Evolutionary conservation across 352 stramenopile species (phyloP).

Genomic region (Globisporangium cederbergense): DNA sequence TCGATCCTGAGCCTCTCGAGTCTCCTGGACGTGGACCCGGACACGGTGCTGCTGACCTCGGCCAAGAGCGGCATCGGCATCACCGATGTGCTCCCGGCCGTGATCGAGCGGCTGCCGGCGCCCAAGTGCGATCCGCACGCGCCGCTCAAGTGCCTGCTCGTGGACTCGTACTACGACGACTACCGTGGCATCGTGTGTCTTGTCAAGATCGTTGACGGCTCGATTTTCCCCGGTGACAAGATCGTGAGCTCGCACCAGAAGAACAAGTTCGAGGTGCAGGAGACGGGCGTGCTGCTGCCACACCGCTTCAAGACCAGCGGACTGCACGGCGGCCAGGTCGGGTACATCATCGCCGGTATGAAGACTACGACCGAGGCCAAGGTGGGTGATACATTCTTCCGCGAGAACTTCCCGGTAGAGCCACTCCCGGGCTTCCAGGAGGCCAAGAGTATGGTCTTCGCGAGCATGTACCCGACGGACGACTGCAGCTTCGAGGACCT

Average conservation of each 20-base stretch:
- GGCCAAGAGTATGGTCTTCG: slow-evolving; percentile 96
- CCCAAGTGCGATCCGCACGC: slow-evolving; percentile 39
- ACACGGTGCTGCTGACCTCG: slow-evolving; percentile 94
- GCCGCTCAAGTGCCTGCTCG: slow-evolving; percentile 90
- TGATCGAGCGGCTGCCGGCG: slow-evolving; percentile 77
- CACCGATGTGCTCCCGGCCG: slow-evolving; percentile 67
- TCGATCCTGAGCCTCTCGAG: slow-evolving; percentile 75
- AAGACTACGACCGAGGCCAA: slow-evolving; percentile 96
- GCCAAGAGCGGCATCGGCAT: slow-evolving; percentile 94
- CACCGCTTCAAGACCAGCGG: slow-evolving; percentile 69
- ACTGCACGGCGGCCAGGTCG: slow-evolving; percentile 92
- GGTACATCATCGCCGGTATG: slow-evolving; percentile 97
- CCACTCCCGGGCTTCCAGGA: slow-evolving; percentile 80
- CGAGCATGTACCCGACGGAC: slow-evolving; percentile 97
- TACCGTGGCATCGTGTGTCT: slow-evolving; percentile 95
- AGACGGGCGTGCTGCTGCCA: slow-evolving; percentile 94
- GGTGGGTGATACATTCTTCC: slow-evolving; percentile 87
- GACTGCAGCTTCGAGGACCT: slow-evolving; percentile 96
- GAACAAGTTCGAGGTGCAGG: slow-evolving; percentile 93
- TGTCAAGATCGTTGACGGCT: slow-evolving; percentile 93
- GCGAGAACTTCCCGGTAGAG: slow-evolving; percentile 56
- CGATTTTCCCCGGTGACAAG: slow-evolving; percentile 78
- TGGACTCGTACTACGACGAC: slow-evolving; percentile 98
- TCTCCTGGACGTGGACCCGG: slow-evolving; percentile 89
- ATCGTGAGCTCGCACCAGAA: slow-evolving; percentile 73